These are phyloP conservation scores for Pleurotus giganteus DNA, from an alignment of 768 basidiomycete genomes.

Conservation along the genomic window DNA sequence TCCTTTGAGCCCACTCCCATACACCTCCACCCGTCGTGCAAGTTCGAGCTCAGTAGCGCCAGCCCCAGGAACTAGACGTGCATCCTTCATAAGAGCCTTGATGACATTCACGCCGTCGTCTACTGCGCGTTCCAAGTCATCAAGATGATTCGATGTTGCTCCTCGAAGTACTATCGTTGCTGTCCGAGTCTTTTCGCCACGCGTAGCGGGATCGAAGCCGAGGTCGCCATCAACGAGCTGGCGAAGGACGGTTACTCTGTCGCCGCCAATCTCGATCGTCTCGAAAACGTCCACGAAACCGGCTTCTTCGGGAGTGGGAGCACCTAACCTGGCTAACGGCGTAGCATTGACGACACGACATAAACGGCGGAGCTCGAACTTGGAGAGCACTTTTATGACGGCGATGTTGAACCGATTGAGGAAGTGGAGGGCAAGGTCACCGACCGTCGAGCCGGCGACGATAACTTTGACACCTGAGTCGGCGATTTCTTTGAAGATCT, in stretches of 20 bases:
- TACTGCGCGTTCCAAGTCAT: constrained; percentile 94
- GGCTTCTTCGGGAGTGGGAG: constrained; percentile 94
- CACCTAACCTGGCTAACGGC: constrained; percentile 92
- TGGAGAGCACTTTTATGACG: constrained; percentile 95
- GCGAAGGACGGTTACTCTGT: constrained; percentile 94
- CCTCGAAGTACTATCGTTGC: constrained; percentile 95
- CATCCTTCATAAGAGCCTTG: constrained; percentile 88
- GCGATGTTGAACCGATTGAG: constrained; percentile 92
- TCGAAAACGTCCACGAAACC: constrained; percentile 94
- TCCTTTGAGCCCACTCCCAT: constrained; percentile 86
- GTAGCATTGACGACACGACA: constrained; percentile 96
- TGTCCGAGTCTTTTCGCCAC: constrained; percentile 76
- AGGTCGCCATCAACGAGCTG: constrained; percentile 71
- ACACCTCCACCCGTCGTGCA: constrained; percentile 78
- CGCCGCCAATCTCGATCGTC: constrained; percentile 94
- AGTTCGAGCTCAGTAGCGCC: constrained; percentile 94
- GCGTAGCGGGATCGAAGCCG: constrained; percentile 50
- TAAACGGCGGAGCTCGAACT: constrained; percentile 93
- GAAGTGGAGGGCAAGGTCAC: constrained; percentile 96
- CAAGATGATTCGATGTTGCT: constrained; percentile 90
- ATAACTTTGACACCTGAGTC: constrained; percentile 93
- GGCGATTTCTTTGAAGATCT: constrained; percentile 97
- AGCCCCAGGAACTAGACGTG: constrained; percentile 88
- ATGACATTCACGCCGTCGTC: constrained; percentile 98
- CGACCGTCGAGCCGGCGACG: constrained; percentile 89